Evolutionary conservation across 768 basidiomycete genomes (phyloP).

Genomic region (Albatrellus ellisii): DNA sequence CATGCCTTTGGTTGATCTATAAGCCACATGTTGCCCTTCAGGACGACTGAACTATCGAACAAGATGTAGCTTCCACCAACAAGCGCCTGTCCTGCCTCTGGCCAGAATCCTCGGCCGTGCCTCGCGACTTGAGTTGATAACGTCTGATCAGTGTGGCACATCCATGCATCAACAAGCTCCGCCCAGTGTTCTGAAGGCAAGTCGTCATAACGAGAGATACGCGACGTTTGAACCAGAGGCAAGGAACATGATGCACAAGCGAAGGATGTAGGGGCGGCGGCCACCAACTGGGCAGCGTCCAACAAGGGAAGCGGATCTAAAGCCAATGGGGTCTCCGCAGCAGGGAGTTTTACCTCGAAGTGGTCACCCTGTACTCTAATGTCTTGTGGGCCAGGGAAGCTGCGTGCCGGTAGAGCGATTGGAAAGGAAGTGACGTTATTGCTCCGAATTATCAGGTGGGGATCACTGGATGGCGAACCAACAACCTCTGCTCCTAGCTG

Average conservation of each 20-base stretch:
- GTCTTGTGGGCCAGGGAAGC: constrained; percentile 46
- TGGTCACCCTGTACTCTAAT: constrained; percentile 40
- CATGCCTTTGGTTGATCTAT: constrained; percentile 42
- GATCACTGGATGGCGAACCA: constrained; percentile 19
- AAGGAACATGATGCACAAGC: constrained; percentile 72
- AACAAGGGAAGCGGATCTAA: constrained; percentile 34
- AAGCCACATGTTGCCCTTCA: constrained; percentile 35
- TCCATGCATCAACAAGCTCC: constrained; percentile 95
- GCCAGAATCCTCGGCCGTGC: constrained; percentile 66
- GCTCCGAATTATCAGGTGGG: constrained; percentile 44
- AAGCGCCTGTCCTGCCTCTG: constrained; percentile 52
- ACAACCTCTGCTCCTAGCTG: constrained; percentile 59
- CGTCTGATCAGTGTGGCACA: constrained; percentile 89
- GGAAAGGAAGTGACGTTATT: constrained; percentile 42
- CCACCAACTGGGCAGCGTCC: constrained; percentile 52
- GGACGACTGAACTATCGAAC: constrained; percentile 50
- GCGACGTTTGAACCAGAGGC: constrained; percentile 43
- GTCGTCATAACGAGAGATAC: constrained; percentile 52
- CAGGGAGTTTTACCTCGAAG: constrained; percentile 60
- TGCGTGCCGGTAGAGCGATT: constrained; percentile 41
- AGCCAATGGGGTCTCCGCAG: constrained; percentile 14
- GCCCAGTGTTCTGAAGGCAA: constrained; percentile 96
- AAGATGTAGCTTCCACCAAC: constrained; percentile 87
- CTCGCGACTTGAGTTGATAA: constrained; percentile 58
- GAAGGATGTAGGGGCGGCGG: constrained; percentile 47